Base-by-base conservation (phyloP, 257 asterid species). In the Nicotiana obtusifolia region DNA sequence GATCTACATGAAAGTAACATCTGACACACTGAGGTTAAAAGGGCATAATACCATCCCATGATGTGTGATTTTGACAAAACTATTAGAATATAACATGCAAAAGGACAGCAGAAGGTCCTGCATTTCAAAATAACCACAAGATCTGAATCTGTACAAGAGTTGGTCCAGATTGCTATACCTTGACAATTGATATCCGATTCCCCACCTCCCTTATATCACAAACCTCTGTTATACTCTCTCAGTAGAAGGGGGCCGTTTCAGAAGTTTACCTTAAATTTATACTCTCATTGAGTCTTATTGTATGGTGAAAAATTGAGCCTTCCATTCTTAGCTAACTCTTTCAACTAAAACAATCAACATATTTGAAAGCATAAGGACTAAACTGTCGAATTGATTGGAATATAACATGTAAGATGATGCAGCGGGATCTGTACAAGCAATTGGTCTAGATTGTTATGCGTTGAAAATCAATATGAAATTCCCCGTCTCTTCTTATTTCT, bases 1-100 rank as follows among this genome's bases (percentile, higher is more conserved):
- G 37, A 24, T 8, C 22, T 22, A 56, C 4, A 76, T 4, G 80
- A 62, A 67, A 53, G 80, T 22, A 76, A 71, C 56, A 85, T 53
- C 84, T n/a, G 81, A 65, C 41, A 35, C 33, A 33, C 75, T n/a
- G 71, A 85, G 60, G 20, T 61, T 10, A 61, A 15, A 60, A 19
- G 57, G 35, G 64, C 6, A 26, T 31, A 77, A 24, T 44, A n/a
- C 62, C 41, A 26, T 24, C 13, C 30, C 26, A 41, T 19, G 22
- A 20, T 7, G 15, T 49, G 62, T 35, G 61, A 31, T 19, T 77
- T 54, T 37, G 41, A 77, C 22, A 31, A 77, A 31, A 53, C 14
- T 9, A 26, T 8, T 33, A 14, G 47, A 26, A 31, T 33, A 30
- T 57, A 77, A 77, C 57, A 14, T 17, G 14, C 49, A 78, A 19